Conservation (phyloP, 2,329 filamentous ascomycete species). For the Mycosphaerella sp. region DNA sequence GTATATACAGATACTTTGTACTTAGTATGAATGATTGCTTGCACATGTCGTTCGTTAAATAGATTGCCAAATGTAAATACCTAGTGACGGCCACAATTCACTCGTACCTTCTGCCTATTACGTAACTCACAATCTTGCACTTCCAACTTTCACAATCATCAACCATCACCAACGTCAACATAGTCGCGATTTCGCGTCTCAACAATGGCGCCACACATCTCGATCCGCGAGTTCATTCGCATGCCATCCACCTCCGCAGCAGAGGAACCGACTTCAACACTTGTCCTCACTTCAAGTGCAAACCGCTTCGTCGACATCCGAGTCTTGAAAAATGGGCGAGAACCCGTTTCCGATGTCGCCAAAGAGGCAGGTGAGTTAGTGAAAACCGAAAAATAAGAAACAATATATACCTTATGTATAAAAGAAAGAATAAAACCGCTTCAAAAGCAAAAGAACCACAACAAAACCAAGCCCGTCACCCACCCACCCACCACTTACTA, state of each 20-base stretch:
- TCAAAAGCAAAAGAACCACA: too few species aligned
- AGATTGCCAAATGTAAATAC: background rate
- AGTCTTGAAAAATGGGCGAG: conserved; percentile 36
- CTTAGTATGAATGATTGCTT: background rate
- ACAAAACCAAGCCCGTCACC: too few species aligned
- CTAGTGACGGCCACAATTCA: background rate
- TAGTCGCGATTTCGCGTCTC: background rate
- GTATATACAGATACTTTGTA: conserved; percentile 5
- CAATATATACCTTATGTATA: too few species aligned
- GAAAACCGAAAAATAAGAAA: background rate
- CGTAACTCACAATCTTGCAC: background rate
- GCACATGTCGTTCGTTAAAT: background rate
- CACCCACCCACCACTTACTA: too few species aligned
- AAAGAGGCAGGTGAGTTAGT: conserved; percentile 5
- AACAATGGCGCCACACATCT: conserved; percentile 42
- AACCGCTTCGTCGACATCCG: conserved; percentile 58
- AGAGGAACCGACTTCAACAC: conserved; percentile 56
- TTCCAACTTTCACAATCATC: background rate
- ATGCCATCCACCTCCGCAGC: conserved; percentile 42
- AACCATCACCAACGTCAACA: background rate
- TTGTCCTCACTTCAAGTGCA: conserved; percentile 56
- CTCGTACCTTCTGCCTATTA: conserved; percentile 4
- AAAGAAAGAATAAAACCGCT: background rate
- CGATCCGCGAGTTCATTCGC: conserved; percentile 53
- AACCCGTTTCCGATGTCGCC: conserved; percentile 3